Evolutionary conservation across 805 yeast species (phyloP), one percentile per base, ranked within the genome.

Genomic region (Osmozyma mogii): DNA sequence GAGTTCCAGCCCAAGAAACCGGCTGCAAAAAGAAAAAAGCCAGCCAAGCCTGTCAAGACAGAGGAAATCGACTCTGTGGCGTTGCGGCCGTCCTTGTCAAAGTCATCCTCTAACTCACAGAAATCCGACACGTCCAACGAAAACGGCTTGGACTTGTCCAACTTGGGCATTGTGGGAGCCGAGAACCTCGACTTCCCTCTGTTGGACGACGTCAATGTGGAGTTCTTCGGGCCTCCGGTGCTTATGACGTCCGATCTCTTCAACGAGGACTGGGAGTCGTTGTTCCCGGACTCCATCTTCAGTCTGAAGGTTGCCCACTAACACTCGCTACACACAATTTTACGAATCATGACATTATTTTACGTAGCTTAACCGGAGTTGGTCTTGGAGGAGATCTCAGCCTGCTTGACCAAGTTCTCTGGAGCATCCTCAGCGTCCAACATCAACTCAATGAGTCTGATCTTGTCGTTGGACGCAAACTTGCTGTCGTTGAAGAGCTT

Each of bases 341-440:
- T n/a, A n/a, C n/a, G n/a, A n/a, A n/a, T n/a, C n/a, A n/a, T n/a
- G n/a, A n/a, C n/a, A n/a, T n/a, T n/a, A n/a, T n/a, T n/a, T n/a
- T n/a, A n/a, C n/a, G n/a, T n/a, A n/a, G n/a, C n/a, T n/a, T n/a
- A n/a, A n/a, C n/a, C 35, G 22, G 40, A 35, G 36, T 56, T 56
- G 24, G 50, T 41, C 35, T 47, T 40, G 20, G 59, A 54, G 13
- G 54, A 46, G 28, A 52, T 36, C 36, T 55, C 56, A n/a, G 61
- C 62, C 39, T 58, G 64, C 22, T 50, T 49, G 17, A 54, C 56
- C 59, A 83, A 70, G 52, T 72, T 70, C 33, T 58, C 60, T 44
- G 83, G 82, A 37, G 84, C 84, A 61, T 78, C 84, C 71, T 75
- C 68, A 43, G 65, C 72, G 44, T 73, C 79, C 44, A 78, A 59